Evolutionary conservation across 441 rosid species (phyloP).

Genomic region (Adansonia grandidieri): DNA sequence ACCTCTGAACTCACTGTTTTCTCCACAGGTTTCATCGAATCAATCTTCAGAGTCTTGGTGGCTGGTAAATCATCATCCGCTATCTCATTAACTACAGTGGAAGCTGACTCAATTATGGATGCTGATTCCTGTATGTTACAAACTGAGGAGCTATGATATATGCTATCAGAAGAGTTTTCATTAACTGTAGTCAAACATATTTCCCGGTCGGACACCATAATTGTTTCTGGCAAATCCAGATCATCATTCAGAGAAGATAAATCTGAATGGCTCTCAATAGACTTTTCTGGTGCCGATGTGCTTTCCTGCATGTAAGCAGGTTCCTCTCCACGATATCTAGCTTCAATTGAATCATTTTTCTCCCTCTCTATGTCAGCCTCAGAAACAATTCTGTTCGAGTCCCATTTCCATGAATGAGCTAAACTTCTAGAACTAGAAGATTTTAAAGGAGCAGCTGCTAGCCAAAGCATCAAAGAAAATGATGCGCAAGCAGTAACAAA

Average conservation of each 20-base stretch:
- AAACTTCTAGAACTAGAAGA: conserved; percentile 61
- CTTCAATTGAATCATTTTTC: conserved; percentile 44
- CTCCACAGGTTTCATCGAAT: conserved; percentile 50
- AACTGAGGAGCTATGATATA: conserved; percentile 26
- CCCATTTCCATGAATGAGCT: conserved; percentile 61
- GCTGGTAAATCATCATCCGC: conserved; percentile 38
- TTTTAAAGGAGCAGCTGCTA: conserved; percentile 84
- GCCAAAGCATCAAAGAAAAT: conserved; percentile 85
- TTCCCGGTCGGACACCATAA: conserved; percentile 60
- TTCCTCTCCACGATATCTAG: conserved; percentile 44
- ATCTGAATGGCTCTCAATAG: conserved; percentile 47
- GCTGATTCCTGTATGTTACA: conserved; percentile 39
- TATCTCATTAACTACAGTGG: conserved; percentile 43
- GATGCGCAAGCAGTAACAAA: conserved; percentile 70
- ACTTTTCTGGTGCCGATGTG: conserved; percentile 34
- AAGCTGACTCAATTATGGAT: conserved; percentile 29
- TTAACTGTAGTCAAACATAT: conserved; percentile 41
- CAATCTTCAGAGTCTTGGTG: conserved; percentile 43
- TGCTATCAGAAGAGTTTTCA: conserved; percentile 41
- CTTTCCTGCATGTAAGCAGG: conserved; percentile 40
- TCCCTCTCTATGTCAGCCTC: conserved; percentile 45
- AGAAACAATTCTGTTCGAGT: conserved; percentile 40
- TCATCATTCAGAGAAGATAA: conserved; percentile 38
- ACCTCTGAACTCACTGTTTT: conserved; percentile 58
- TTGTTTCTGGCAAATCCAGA: conserved; percentile 44